Base-by-base conservation (phyloP, 257 asterid genomes). In the Ehretia macrophylla region DNA sequence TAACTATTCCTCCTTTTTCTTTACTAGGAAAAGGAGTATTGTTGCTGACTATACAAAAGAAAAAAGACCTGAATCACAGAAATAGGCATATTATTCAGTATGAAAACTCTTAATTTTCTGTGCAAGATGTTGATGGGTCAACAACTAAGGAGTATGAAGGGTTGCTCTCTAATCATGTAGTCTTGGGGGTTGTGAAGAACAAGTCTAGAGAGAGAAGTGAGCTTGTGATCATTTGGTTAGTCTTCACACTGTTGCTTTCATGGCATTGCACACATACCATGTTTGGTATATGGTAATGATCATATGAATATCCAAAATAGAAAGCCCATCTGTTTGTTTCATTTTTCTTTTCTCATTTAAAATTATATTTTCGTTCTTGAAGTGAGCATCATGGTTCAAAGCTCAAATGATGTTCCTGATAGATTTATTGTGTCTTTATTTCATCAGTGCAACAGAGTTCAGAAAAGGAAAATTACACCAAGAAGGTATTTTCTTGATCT, bases 81-180 rank as follows among this genome's bases (percentile, higher is more conserved):
- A 42, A 44, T 46, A 67, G 67, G 68, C n/a, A n/a, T 18, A 52
- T 51, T 69, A 47, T 55, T 65, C 51, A 63, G 60, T 47, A 62
- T 55, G 46, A 59, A 62, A 32, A 50, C 58, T 51, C 63, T 71
- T 73, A 61, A 73, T 78, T 73, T 74, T 74, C 68, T 69, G 85
- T 73, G 82, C 77, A 73, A 61, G 74, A 79, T 76, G 74, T 65
- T 77, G 74, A 80, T 70, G 32, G 73, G 77, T 76, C 79, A 73
- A 70, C 72, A 75, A 54, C 60, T 69, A 60, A 68, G 73, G 16
- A 10, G 67, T 40, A 32, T 68, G 69, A 71, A 60, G 62, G 67
- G 72, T 51, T 47, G 62, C 49, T 50, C 72, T 68, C 68, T 69
- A 59, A 69, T 74, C 69, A 72, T 71, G 70, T n/a, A 63, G 48